Percentiles rank a stretch among this genome's conserved stretches.
Conservation (phyloP, 768 basidiomycete genomes). For the Cyclocybe cylindracea region DNA sequence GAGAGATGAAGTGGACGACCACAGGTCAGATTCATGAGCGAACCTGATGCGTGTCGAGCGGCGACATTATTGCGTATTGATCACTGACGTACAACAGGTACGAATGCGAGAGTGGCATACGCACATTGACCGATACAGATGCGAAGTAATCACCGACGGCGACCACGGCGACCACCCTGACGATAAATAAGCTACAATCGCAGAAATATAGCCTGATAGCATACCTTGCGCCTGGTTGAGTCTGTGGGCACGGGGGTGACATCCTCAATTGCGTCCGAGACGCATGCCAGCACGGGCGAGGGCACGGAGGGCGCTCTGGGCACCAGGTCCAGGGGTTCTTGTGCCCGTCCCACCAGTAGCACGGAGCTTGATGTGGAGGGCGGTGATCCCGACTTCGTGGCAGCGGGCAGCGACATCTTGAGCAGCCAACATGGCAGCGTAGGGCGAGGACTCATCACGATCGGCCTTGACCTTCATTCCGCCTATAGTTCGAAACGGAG, state of each 20-base stretch:
- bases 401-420: slow-evolving; percentile 96
- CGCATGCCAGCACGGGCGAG: slow-evolving; percentile 98
- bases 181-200: slow-evolving; percentile 3
- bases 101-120: slow-evolving; percentile 16
- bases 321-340: slow-evolving; percentile 98
- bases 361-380: slow-evolving; percentile 98
- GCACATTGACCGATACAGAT: slow-evolving; percentile 17
- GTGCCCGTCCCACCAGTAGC: slow-evolving; percentile 98
- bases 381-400: slow-evolving; percentile 98
- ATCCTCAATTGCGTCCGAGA: slow-evolving; percentile 98
- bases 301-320: slow-evolving; percentile 96
- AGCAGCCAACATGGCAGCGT: slow-evolving; percentile 97
- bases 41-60: slow-evolving; percentile 84
- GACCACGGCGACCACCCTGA: slow-evolving; percentile 98
- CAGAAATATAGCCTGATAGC: slow-evolving; percentile 14
- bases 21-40: slow-evolving; percentile 65
- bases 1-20: slow-evolving; percentile 54
- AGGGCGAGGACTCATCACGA: slow-evolving; percentile 97
- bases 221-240: slow-evolving; percentile 94
- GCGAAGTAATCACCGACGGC: slow-evolving; percentile 68
- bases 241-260: slow-evolving; percentile 98
- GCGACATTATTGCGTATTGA: slow-evolving; percentile 60
- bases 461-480: slow-evolving; percentile 99
- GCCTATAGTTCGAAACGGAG: slow-evolving; percentile 42
- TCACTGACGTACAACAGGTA: slow-evolving; percentile 27